Conservation (phyloP, 257 asterid species). For the Plantago elongata region DNA sequence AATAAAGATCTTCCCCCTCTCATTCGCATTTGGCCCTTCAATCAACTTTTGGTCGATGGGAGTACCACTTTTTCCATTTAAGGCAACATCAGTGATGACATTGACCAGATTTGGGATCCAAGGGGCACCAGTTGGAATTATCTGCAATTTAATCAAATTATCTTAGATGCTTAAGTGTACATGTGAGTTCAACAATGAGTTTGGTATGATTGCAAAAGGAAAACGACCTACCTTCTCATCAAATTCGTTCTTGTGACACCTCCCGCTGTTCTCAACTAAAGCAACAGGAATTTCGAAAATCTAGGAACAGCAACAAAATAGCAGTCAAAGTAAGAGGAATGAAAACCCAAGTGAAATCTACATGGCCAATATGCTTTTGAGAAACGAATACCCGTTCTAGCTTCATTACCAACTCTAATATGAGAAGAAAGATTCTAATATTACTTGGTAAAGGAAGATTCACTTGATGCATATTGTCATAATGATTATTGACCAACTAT, state of each 20-base stretch:
- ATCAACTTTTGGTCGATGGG: constrained; percentile 75
- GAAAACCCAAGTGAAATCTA: constrained; percentile 9
- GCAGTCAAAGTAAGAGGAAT: constrained; percentile 14
- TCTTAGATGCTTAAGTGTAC: not conserved
- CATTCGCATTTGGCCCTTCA: constrained; percentile 84
- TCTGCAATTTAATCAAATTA: constrained; percentile 34
- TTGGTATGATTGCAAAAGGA: not conserved
- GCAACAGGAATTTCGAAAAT: constrained; percentile 60
- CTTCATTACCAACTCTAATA: no score
- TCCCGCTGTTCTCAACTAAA: constrained; percentile 93
- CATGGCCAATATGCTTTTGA: not conserved
- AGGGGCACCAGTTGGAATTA: constrained; percentile 72
- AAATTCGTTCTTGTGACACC: constrained; percentile 82
- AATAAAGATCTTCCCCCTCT: constrained; percentile 61
- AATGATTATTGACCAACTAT: no score
- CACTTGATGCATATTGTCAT: no score
- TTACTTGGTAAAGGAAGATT: no score
- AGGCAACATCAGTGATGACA: constrained; percentile 57
- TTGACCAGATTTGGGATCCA: constrained; percentile 81
- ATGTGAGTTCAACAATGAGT: not conserved
- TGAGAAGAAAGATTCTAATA: no score
- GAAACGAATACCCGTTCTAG: no score
- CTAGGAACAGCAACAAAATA: constrained; percentile 34
- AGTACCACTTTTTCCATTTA: constrained; percentile 59
- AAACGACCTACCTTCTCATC: constrained; percentile 69